Evolutionary conservation across 441 rosid genomes (phyloP).

Genomic region (Sinapis alba): DNA sequence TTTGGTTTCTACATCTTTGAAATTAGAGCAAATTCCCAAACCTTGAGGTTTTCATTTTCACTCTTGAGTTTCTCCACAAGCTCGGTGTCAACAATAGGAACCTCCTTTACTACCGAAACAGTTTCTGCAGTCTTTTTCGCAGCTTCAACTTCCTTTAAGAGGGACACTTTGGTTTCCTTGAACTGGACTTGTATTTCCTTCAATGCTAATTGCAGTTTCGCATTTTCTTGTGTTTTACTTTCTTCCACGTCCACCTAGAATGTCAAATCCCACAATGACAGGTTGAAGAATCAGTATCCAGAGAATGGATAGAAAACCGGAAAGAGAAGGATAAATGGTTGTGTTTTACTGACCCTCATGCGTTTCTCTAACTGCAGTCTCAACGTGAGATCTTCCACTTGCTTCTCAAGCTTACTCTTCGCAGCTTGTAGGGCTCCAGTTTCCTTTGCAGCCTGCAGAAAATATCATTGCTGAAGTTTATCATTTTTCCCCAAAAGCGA

Average conservation of each 20-base stretch:
- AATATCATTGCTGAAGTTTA: slow-evolving; percentile 21
- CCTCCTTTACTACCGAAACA: slow-evolving; percentile 66
- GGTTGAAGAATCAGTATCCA: slow-evolving; percentile 21
- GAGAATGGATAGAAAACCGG: slow-evolving; percentile 8
- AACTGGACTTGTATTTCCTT: slow-evolving; percentile 73
- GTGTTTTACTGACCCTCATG: slow-evolving; percentile 59
- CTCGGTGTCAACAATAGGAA: slow-evolving; percentile 66
- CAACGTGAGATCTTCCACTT: slow-evolving; percentile 87
- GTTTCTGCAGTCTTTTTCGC: slow-evolving; percentile 55
- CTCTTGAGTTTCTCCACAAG: slow-evolving; percentile 60
- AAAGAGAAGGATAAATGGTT: not conserved
- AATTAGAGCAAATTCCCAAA: slow-evolving; percentile 8
- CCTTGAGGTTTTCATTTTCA: slow-evolving; percentile 74
- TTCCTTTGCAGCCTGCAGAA: slow-evolving; percentile 83
- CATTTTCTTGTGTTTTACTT: slow-evolving; percentile 76
- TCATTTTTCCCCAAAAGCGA: not conserved
- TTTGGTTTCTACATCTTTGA: slow-evolving; percentile 13
- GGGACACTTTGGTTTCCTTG: slow-evolving; percentile 71
- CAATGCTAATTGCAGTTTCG: slow-evolving; percentile 70
- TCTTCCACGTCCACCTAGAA: slow-evolving; percentile 54
- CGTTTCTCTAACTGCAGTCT: slow-evolving; percentile 80
- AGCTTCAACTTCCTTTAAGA: slow-evolving; percentile 69
- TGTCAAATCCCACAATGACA: slow-evolving; percentile 26
- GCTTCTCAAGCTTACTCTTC: slow-evolving; percentile 81
- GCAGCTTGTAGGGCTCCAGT: slow-evolving; percentile 97